Base-by-base conservation (phyloP, 768 basidiomycete genomes). In the Leccinum imitatum region DNA sequence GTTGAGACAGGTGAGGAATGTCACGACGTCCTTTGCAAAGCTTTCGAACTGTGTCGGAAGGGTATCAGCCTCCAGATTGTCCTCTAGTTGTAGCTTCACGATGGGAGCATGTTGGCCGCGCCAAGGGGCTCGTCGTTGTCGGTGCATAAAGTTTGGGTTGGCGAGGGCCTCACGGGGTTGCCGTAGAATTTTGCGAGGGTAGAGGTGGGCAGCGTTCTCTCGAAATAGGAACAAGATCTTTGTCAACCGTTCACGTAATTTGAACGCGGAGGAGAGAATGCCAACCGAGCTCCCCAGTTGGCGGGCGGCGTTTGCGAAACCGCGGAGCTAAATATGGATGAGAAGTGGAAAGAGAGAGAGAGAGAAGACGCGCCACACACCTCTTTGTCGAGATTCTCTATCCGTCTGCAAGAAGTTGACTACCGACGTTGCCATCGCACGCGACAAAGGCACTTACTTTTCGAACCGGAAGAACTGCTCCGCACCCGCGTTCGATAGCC, bases 281-380 rank as follows among this genome's bases (percentile, higher is more conserved):
- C 82, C 83, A 37, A 84, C 81, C 0, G 82, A 84, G 57, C 81
- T 82, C 4, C 84, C 82, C 1, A 84, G 70, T 56, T 83, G 83
- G 17, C 83, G 80, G 19, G 82, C 81, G 8, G 83, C 82, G 23
- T 83, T 83, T 27, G 80, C 78, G 62, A 83, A 84, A 66, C 80
- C 80, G 8, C 82, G 77, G 10, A 84, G 78, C 79, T 82, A 55
- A 50, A 15, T 2, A 59, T 23, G 50, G 25, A 56, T 68, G 58
- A 67, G 64, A 27, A 25, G 54, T 23, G 57, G 57, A 54, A 64
- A 25, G 37, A 23, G 37, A 37, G 17, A 30, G 1, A 39, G 1
- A 39, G 39, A 44, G 4, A 46, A 46, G 19, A 46, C 44, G 27
- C 30, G 51, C 9, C n/a, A 46, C 73, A 60, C 74, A 68, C 75